A percentile compares a stretch with the other conserved stretches of the same genome.
phyloP scores from a whole-genome alignment of 305 asterid genomes.

The Euphrasia arctica region DNA sequence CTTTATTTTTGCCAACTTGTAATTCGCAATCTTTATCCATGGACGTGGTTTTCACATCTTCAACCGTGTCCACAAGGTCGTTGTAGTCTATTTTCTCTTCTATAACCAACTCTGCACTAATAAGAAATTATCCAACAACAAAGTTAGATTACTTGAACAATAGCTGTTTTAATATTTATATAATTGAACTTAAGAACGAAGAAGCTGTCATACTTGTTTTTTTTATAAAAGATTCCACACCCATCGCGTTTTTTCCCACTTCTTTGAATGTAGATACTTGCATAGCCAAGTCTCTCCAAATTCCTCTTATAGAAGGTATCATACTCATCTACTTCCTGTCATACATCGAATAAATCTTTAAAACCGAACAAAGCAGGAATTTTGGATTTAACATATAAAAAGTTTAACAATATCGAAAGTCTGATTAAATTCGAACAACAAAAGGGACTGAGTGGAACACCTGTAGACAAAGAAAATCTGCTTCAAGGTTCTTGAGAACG shows the following conservation, averaged over 20 bases:
- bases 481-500: constrained; percentile 60
- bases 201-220: constrained; percentile 41
- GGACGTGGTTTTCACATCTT: constrained; percentile 38
- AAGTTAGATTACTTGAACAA: constrained; percentile 13
- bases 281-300: constrained; percentile 75
- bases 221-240: constrained; percentile 81
- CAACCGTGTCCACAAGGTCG: constrained; percentile 62
- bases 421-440: constrained; percentile 3
- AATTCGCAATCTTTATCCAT: constrained; percentile 29
- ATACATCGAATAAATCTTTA: constrained; percentile 23
- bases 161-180: not conserved
- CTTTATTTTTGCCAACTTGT: constrained; percentile 31
- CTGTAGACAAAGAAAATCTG: constrained; percentile 92
- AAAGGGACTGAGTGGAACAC: constrained; percentile 32
- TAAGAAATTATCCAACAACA: constrained; percentile 27
- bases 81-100: constrained; percentile 82
- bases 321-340: constrained; percentile 89
- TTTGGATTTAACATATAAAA: constrained; percentile 7
- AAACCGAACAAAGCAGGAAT: not conserved
- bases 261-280: constrained; percentile 74
- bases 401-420: not conserved
- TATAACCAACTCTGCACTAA: constrained; percentile 79
- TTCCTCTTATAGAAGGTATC: constrained; percentile 74
- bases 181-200: not conserved
- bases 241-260: constrained; percentile 90